phyloP scores from a whole-genome alignment of 306 rosid genomes.

The Quercus variabilis region DNA sequence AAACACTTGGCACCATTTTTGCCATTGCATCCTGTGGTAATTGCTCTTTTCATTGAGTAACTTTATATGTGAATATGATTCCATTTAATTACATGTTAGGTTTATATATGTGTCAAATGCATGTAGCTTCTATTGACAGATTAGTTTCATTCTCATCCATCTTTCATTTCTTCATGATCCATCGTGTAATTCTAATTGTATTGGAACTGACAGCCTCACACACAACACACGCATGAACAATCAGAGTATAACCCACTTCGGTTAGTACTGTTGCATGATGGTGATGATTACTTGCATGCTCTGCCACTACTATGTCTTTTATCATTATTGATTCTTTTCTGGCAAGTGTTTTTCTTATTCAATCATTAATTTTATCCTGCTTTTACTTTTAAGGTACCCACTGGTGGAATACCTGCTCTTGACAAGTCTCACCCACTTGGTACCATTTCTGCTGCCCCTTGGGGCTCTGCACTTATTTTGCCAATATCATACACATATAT shows the following conservation, averaged over 20 bases:
- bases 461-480: slow-evolving; percentile 99
- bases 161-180: background rate
- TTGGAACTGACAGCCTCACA: background rate
- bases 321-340: background rate
- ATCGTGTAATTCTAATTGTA: background rate
- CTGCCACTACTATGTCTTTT: background rate
- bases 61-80: background rate
- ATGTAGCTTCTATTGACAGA: background rate
- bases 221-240: background rate
- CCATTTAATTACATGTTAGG: background rate
- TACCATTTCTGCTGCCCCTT: slow-evolving; percentile 94
- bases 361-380: background rate
- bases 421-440: slow-evolving; percentile 83
- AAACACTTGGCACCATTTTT: slow-evolving; percentile 95
- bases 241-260: background rate
- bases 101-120: slow-evolving; percentile 11
- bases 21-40: slow-evolving; percentile 99
- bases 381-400: slow-evolving; percentile 47
- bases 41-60: slow-evolving; percentile 2
- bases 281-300: background rate
- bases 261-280: background rate
- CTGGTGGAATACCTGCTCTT: slow-evolving; percentile 92
- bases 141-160: background rate
- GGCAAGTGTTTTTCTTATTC: background rate
- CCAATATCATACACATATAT: slow-evolving; percentile 96